phyloP scores from a whole-genome alignment of 495 filamentous ascomycete species.

The Collariella sp. region DNA sequence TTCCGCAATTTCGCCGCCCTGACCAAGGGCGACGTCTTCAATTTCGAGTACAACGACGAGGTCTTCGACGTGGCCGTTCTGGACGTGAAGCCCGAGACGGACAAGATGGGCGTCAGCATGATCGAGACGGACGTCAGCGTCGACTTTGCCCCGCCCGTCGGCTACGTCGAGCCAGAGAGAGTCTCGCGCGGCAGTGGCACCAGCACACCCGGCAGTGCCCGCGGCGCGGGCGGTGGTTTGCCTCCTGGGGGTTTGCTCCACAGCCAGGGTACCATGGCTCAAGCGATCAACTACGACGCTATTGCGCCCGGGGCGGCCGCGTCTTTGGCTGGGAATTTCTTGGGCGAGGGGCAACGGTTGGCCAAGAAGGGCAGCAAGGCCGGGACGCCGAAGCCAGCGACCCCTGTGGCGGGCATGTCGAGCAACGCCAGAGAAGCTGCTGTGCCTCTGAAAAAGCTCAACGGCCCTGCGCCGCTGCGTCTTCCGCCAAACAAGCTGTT shows the following conservation, averaged over 20 bases:
- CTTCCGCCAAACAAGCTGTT: constrained; percentile 85
- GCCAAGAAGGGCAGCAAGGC: constrained; percentile 74
- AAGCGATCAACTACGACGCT: constrained; percentile 92
- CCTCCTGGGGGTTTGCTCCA: constrained; percentile 67
- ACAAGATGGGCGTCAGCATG: constrained; percentile 76
- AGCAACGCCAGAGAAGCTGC: constrained; percentile 43
- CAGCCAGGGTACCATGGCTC: constrained; percentile 85
- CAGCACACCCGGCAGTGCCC: constrained; percentile 46
- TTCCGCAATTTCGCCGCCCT: constrained; percentile 92
- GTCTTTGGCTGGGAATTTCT: constrained; percentile 65
- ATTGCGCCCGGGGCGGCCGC: constrained; percentile 71
- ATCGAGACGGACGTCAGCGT: constrained; percentile 92
- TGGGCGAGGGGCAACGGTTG: constrained; percentile 66
- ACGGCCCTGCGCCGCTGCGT: constrained; percentile 79
- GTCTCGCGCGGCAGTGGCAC: constrained; percentile 47
- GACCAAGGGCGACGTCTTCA: constrained; percentile 86
- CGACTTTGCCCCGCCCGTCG: constrained; percentile 88
- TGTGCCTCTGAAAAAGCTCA: constrained; percentile 44
- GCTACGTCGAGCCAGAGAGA: constrained; percentile 80
- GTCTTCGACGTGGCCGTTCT: constrained; percentile 86
- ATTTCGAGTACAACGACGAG: constrained; percentile 89
- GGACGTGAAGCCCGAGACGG: constrained; percentile 76
- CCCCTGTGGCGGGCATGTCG: constrained; percentile 63
- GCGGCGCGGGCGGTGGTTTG: constrained; percentile 34
- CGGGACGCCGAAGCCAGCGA: constrained; percentile 71